Evolutionary conservation across 768 basidiomycete genomes (phyloP).

Genomic region (Imleria badia): DNA sequence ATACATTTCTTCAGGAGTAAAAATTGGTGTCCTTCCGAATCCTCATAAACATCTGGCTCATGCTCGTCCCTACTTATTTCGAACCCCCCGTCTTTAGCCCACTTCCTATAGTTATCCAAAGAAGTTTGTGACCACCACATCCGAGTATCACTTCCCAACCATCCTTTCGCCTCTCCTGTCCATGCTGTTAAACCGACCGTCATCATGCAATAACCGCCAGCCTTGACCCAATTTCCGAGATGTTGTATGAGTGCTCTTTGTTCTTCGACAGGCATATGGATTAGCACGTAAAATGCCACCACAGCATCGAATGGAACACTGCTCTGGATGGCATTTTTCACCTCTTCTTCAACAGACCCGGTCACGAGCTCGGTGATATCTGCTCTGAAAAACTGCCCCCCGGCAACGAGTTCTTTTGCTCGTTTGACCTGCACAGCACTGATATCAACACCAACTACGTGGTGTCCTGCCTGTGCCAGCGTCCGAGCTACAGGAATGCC

Average conservation of each 20-base stretch:
- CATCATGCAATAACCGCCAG: conserved; percentile 10
- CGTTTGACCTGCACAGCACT: conserved; percentile 10
- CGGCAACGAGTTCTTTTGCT: conserved; percentile 3
- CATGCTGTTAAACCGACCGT: conserved; percentile 2
- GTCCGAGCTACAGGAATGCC: conserved; percentile 8
- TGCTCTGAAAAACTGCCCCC: conserved; percentile 1
- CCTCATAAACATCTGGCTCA: not conserved
- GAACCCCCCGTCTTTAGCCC: conserved; percentile 2
- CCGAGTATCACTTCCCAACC: not conserved
- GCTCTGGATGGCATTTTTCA: not conserved
- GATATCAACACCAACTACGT: conserved; percentile 3
- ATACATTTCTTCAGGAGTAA: conserved; percentile 5
- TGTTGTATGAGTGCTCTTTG: conserved; percentile 5
- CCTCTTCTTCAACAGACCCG: not conserved
- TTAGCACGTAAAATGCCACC: conserved; percentile 2
- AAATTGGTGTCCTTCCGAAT: conserved; percentile 8
- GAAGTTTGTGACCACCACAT: conserved; percentile 12
- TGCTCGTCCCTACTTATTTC: conserved; percentile 12
- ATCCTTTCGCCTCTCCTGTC: conserved; percentile 1
- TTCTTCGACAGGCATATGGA: conserved; percentile 10
- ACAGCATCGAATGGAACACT: not conserved
- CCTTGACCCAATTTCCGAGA: conserved; percentile 19
- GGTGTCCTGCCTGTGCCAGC: conserved; percentile 2
- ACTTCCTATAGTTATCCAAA: conserved; percentile 9
- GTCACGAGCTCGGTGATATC: conserved; percentile 6